Evolutionary conservation across 768 basidiomycete genomes (phyloP), one percentile per base, ranked within the genome.

Genomic region (Serendipita sp.): DNA sequence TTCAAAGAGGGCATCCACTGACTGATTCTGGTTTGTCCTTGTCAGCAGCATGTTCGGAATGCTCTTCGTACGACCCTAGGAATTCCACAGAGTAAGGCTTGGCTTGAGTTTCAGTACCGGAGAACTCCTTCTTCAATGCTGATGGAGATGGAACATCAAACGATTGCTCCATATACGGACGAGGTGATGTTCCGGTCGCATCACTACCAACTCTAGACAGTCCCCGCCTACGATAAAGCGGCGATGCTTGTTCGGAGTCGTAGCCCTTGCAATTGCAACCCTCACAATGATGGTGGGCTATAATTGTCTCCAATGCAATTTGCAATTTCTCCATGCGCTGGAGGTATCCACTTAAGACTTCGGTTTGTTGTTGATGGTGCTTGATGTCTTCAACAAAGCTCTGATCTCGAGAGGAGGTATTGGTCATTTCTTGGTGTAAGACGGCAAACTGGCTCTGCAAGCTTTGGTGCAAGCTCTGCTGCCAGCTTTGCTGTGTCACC

Each of bases 281-380:
- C 8, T 51, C 30, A n/a, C 48, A 51, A 32, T 51, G 48, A n/a
- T 51, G 48, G 30, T 32, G 18, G 48, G 48, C 7, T 18, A 51
- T 16, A 32, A 51, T 7, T n/a, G 18, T 16, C 48, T 51, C 48
- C 18, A 51, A 18, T 51, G 16, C n/a, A 8, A 51, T 32, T 51
- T 32, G 48, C 48, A 51, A n/a, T 51, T 51, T 51, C 48, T 51
- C 48, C 48, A 51, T 51, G n/a, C 48, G 48, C 18, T 51, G n/a
- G 48, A 51, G n/a, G 8, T 51, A 8, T 8, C 16, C 30, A 8
- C 48, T 32, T 16, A 51, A n/a, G 48, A 32, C 16, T 18, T 51
- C 48, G 7, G 48, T 32, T 18, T 51, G 48, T 5, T 32, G 18
- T 51, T 51, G 48, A 18, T 51, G 18, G 7, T 51, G 48, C 8